Percentiles rank a stretch among this genome's conserved stretches.
Evolutionary conservation across 2,329 filamentous ascomycete genomes (phyloP).

Genomic region (Talaromyces atroroseus): DNA sequence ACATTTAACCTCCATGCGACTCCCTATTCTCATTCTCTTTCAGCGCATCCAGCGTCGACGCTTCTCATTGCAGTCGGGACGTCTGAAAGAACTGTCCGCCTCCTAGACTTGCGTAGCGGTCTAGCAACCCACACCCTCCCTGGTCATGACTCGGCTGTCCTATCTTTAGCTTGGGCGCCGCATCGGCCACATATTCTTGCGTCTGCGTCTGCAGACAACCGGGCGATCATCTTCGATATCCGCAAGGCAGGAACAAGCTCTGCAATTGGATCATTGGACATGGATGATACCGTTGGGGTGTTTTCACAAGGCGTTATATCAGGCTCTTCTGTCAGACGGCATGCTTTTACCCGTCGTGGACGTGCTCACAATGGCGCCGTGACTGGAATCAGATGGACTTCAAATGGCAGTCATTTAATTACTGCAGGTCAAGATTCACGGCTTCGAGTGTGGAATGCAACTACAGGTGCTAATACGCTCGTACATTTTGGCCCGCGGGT

Average conservation of each 20-base stretch:
- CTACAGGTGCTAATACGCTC: slow-evolving; percentile 76
- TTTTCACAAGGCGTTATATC: slow-evolving; percentile 32
- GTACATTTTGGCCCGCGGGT: slow-evolving; percentile 80
- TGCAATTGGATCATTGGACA: slow-evolving; percentile 70
- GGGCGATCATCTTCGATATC: slow-evolving; percentile 80
- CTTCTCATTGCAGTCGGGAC: slow-evolving; percentile 84
- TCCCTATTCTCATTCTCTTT: slow-evolving; percentile 63
- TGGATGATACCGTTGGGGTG: slow-evolving; percentile 74
- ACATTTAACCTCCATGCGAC: slow-evolving; percentile 44
- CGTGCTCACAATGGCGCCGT: slow-evolving; percentile 74
- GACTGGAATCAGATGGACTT: slow-evolving; percentile 80
- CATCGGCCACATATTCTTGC: slow-evolving; percentile 71
- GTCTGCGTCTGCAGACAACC: slow-evolving; percentile 79
- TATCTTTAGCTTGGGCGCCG: slow-evolving; percentile 76
- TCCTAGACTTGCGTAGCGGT: slow-evolving; percentile 81
- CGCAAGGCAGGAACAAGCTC: slow-evolving; percentile 63
- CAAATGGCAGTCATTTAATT: slow-evolving; percentile 69
- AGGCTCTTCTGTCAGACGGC: slow-evolving; percentile 26
- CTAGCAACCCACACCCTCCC: slow-evolving; percentile 66
- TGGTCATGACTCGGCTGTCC: slow-evolving; percentile 61
- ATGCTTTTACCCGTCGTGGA: slow-evolving; percentile 41
- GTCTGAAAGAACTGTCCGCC: slow-evolving; percentile 73
- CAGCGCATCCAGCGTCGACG: slow-evolving; percentile 58
- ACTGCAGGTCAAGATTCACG: slow-evolving; percentile 77
- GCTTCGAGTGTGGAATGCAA: slow-evolving; percentile 80